Base-by-base conservation (phyloP, 2,329 filamentous ascomycete species). In the Fusarium sp. region DNA sequence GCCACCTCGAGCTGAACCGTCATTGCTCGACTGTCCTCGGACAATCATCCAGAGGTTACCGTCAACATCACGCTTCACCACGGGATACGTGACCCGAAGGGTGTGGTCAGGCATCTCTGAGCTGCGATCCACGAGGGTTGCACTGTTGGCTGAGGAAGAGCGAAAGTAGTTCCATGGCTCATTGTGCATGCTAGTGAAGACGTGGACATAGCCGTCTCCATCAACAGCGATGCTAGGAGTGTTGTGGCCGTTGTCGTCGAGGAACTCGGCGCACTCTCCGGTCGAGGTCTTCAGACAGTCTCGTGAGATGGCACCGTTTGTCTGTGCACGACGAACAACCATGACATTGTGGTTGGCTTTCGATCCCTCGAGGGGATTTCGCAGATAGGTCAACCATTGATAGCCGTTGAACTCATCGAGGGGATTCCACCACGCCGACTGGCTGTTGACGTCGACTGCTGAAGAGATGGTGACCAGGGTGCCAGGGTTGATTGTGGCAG, bases 111-210 rank as follows among this genome's bases (percentile, higher is more conserved):
- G 73, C 77, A 79, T 75, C 2, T 75, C 70, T 4, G 63, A 59
- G 47, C 74, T 77, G 8, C 27, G 59, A 22, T 77, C 68, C 31
- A 77, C 64, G 8, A 79, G 60, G 10, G 66, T 77, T 33, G 73
- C 66, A 42, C 73, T 77, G 27, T 77, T 75, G 3, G 77, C 63
- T 9, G 70, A 63, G 4, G 54, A 33, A 0, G 77, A 79, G 13
- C 77, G 71, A 40, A 74, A 79, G 63, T 79, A 79, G 33, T 73
- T 75, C 77, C 77, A 79, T 1, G 58, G 56, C 25, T 78, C 75
- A 6, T 79, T 78, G 65, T 79, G 77, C 77, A 79, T 79, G 69
- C 77, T 78, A 2, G 77, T 79, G 36, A 79, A 79, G 27, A 79
- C 71, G 40, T 79, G 77, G 2, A 78, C 77, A 18, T 70, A 77